Conservation (phyloP, 768 basidiomycete species). For the Neoboletus magnificus region DNA sequence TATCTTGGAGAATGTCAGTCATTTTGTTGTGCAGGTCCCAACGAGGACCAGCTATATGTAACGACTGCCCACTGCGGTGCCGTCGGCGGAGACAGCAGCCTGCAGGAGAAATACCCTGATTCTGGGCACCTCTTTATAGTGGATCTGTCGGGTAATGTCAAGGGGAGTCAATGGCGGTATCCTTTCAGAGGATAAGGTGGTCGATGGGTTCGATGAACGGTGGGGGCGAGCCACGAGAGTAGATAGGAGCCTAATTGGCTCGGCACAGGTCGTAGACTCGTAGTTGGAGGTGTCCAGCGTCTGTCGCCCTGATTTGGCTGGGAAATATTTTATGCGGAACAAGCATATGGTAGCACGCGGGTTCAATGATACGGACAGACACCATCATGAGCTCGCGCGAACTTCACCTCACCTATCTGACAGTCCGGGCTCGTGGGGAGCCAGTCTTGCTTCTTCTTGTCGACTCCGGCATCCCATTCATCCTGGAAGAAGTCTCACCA, state of each 20-base stretch:
- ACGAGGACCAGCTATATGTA: conserved; percentile 62
- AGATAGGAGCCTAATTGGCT: neutral
- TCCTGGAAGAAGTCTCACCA: conserved; percentile 15
- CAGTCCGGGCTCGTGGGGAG: conserved; percentile 25
- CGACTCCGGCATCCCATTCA: conserved; percentile 23
- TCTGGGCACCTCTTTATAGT: conserved; percentile 36
- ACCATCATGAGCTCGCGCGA: conserved; percentile 13
- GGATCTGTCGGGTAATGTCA: conserved; percentile 26
- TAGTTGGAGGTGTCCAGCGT: neutral
- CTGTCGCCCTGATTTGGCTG: neutral
- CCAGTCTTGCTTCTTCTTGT: conserved; percentile 26
- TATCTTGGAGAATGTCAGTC: neutral
- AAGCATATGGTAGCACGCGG: neutral
- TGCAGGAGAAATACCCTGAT: conserved; percentile 31
- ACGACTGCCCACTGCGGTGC: conserved; percentile 54
- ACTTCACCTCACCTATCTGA: conserved; percentile 22
- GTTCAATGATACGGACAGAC: neutral
- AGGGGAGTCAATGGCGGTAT: conserved; percentile 24
- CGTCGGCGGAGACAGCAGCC: conserved; percentile 48
- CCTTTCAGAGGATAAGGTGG: conserved; percentile 19
- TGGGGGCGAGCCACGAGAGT: neutral
- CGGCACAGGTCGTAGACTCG: neutral
- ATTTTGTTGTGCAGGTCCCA: conserved; percentile 40
- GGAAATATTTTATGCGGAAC: neutral
- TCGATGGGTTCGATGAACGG: neutral